Base-by-base conservation (phyloP, 371 early-diverging fungal genomes). In the Gilbertella persicaria region DNA sequence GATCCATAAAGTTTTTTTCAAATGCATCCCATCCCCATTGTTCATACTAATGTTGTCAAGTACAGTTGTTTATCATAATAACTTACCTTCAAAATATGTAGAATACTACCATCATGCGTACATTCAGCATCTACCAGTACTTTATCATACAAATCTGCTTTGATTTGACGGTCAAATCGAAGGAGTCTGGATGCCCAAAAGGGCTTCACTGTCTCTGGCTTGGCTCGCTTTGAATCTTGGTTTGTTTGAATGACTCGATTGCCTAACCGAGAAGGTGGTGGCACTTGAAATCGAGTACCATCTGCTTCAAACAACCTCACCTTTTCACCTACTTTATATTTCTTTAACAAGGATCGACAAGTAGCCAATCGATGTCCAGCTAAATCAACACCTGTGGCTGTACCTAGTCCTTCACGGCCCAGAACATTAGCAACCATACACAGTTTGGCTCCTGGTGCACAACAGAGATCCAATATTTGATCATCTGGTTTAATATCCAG, bases 111-210 rank as follows among this genome's bases (percentile, higher is more conserved):
- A 66, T 97, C 98, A 64, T 97, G 97, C 5, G 97, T 95, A 73
- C 97, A 97, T 66, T 97, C 96, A 8, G 97, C 98, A 67, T 97
- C 98, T 1, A 96, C 96, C 29, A 97, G 60, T 0, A 95, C 79
- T 58, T 90, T 90, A 67, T 96, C 95, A 61, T 97, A 97, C 8
- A 87, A 66, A 1, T 55, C 44, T 4, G 57, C 47, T 24, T 55
- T 46, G 2, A 71, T 29, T 52, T 85, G 86, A 26, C 75, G 75
- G 48, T 87, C 83, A 24, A 58, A 74, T 7, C 90, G 63, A 17
- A 97, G 60, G 26, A 86, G 67, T 42, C 80, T 80, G 6, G 93
- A 80, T 10, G 93, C 90, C 70, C 82, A 92, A 70, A 92, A 95
- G 0, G 93, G 95, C 12, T 78, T 78, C 0, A 45, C 9, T 40